Evolutionary conservation across 2,329 filamentous ascomycete genomes (phyloP), one percentile per base, ranked within the genome.

Genomic region (Epichloe gansuensis): DNA sequence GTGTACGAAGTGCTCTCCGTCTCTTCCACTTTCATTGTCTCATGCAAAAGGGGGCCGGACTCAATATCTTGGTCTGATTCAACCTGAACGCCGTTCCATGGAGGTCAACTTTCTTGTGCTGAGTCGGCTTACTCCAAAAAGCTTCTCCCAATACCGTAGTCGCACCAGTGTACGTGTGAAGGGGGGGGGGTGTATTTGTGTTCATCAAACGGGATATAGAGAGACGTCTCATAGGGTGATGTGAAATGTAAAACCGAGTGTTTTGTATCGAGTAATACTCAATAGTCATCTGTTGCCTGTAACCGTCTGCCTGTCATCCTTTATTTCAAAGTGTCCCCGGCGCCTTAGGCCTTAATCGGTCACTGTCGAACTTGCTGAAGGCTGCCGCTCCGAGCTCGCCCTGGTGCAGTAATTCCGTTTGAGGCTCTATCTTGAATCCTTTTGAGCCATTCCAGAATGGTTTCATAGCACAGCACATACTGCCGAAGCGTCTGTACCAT

Each of bases 401-500:
- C 59, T 36, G 56, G 56, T n/a, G 57, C 59, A 36, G 55, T 55
- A 1, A 54, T 49, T 21, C 51, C 53, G 39, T 40, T 58, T 49
- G 54, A 49, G 46, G 54, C 54, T 36, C 60, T 49, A 34, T 68
- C 74, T 51, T 79, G 71, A 40, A 73, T 60, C 56, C 76, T 68
- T 59, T 68, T 71, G 31, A 93, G 68, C 89, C 91, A 98, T 68
- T 97, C 91, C 51, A 94, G 71, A 6, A 97, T 77, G 41, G 87
- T 94, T 71, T 98, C 93, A 66, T 98, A 98, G 67, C 93, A 98
- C 36, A 98, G 80, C 48, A 96, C 91, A 69, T 86, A 97, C 66
- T 98, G 93, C 55, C 88, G 77, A 53, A 97, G 71, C 61, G 86
- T 96, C 68, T 97, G 93, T 43, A 98, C 91, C 90, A 97, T 98